Evolutionary conservation across 495 filamentous ascomycete genomes (phyloP).

Genomic region (Tuber brumale): DNA sequence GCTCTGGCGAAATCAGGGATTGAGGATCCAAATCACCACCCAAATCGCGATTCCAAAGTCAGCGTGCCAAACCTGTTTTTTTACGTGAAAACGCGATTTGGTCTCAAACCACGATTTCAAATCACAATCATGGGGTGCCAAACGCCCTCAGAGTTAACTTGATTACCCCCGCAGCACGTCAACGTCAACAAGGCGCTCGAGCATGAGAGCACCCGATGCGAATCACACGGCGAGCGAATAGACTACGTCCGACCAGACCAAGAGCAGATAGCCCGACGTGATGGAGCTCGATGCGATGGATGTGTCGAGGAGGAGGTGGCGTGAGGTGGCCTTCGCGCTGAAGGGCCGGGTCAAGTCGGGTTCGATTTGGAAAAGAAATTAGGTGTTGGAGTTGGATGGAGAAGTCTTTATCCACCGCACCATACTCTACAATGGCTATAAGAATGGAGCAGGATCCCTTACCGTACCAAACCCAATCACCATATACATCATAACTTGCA

Average conservation of each 20-base stretch:
- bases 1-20: neutral
- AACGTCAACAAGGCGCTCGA: neutral
- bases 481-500: neutral
- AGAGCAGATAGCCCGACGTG: neutral
- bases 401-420: neutral
- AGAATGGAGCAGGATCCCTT: neutral
- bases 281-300: neutral
- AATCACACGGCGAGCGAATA: neutral
- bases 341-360: neutral
- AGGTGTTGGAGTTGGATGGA: too few relatives aligned
- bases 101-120: neutral
- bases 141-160: neutral
- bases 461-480: neutral
- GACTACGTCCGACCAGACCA: neutral
- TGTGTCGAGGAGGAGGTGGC: neutral
- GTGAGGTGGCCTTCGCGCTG: neutral
- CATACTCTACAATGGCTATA: neutral
- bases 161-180: neutral
- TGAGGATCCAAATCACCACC: neutral
- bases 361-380: neutral
- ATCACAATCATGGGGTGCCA: neutral
- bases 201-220: neutral
- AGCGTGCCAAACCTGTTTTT: neutral
- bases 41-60: neutral
- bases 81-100: neutral